Evolutionary conservation across 1,139 yeast species (phyloP), one percentile per base, ranked within the genome.

Genomic region (Sugiyamaella novakii): DNA sequence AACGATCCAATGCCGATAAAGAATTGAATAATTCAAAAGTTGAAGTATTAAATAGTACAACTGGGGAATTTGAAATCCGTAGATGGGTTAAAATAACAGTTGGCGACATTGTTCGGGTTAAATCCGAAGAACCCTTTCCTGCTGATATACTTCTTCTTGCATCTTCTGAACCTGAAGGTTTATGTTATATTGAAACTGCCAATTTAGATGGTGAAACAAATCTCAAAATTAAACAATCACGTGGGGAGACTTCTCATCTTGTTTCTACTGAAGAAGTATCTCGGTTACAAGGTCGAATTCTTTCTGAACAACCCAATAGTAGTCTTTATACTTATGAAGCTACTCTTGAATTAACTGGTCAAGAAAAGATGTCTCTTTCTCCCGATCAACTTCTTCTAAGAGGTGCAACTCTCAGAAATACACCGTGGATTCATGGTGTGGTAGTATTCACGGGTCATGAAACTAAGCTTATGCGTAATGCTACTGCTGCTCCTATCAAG

Each of bases 201-300:
- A 94, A 94, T 62, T 74, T 94, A 56, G 99, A 94, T 67, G 99
- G 99, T 52, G 99, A 94, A 67, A 94, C 99, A 0, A 94, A 94
- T 64, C 76, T 94, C 61, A 94, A 94, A 64, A 92, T 94, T 62
- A 94, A 94, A 63, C 98, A 94, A 65, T 82, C 96, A 0, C 77
- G 78, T 50, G 73, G 79, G 1, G 96, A 89, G 62, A 92, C 98
- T 0, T 77, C 89, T 0, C 75, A 78, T 55, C 67, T 87, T 53
- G 86, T 87, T 17, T 81, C 86, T 46, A 87, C 95, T 0, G 70
- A 75, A 25, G 84, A 83, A 37, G 68, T 92, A 36, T 69, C 76
- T 21, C 62, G 70, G 19, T 58, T 83, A 36, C 71, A 71, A 29
- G 88, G 88, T 11, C 73, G 73, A 47, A 74, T 92, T 29, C 63